These are phyloP conservation scores for Cyberlindnera subsufficiens DNA, from an alignment of 805 yeast species.

Conservation along the genomic window DNA sequence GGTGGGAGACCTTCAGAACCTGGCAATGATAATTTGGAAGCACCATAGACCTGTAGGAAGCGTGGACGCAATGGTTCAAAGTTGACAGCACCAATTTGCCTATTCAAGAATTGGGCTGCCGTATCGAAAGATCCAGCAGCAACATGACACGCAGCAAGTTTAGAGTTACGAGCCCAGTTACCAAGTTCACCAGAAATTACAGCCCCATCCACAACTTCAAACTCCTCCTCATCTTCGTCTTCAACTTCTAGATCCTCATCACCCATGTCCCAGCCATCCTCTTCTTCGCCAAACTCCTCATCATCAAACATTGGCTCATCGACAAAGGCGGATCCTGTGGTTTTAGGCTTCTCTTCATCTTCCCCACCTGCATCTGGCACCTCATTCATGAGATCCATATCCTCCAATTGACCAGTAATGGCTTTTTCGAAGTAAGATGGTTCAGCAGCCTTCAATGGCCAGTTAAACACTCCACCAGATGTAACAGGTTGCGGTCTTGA, in stretches of 20 bases:
- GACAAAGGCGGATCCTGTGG: slow-evolving; percentile 15
- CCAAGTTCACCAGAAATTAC: slow-evolving; percentile 47
- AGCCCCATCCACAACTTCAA: slow-evolving; percentile 27
- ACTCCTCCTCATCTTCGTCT: slow-evolving; percentile 44
- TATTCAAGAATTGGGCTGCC: slow-evolving; percentile 86
- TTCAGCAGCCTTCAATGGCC: slow-evolving; percentile 78
- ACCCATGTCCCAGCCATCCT: slow-evolving; percentile 76
- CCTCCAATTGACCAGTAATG: slow-evolving; percentile 69
- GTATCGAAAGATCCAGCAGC: slow-evolving; percentile 97
- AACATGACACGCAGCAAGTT: slow-evolving; percentile 84
- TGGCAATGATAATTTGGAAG: slow-evolving; percentile 70
- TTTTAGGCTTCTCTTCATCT: slow-evolving; percentile 19
- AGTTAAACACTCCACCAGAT: slow-evolving; percentile 44
- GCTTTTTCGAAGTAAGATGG: slow-evolving; percentile 84
- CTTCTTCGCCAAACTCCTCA: slow-evolving; percentile 36
- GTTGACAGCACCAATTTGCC: slow-evolving; percentile 80
- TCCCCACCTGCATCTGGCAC: slow-evolving; percentile 23
- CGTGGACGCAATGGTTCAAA: slow-evolving; percentile 84
- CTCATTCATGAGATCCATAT: slow-evolving; percentile 46
- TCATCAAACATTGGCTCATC: slow-evolving; percentile 38
- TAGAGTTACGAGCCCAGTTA: slow-evolving; percentile 83
- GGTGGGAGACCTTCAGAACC: slow-evolving; percentile 69
- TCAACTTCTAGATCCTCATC: slow-evolving; percentile 73
- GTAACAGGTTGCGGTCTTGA: slow-evolving; percentile 43
- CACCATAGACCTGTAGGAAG: slow-evolving; percentile 78